Conservation (phyloP, 164 flowering plant species). For the Akebia trifoliata region DNA sequence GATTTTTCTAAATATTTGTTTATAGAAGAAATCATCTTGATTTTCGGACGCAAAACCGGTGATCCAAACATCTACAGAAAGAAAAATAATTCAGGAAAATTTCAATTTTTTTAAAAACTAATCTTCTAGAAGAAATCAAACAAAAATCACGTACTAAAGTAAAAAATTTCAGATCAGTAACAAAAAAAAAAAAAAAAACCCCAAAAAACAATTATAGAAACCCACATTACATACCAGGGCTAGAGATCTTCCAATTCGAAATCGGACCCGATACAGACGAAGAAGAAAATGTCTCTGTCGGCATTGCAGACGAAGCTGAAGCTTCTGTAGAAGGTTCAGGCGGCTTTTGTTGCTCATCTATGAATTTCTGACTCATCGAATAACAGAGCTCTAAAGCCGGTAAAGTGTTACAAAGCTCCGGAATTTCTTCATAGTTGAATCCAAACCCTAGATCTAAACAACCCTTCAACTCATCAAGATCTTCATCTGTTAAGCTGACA, state of each 20-base stretch:
- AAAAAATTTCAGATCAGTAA: too few relatives aligned
- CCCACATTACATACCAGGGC: slow-evolving; percentile 93
- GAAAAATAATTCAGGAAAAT: too few relatives aligned
- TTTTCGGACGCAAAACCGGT: too few relatives aligned
- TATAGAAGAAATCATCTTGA: too few relatives aligned
- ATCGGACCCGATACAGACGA: slow-evolving; percentile 30
- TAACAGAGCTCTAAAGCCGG: slow-evolving; percentile 93
- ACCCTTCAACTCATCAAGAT: slow-evolving; percentile 75
- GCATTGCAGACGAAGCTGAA: slow-evolving; percentile 5
- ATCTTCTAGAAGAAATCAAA: too few relatives aligned
- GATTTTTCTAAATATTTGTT: too few relatives aligned
- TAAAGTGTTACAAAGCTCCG: slow-evolving; percentile 37
- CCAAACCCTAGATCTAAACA: slow-evolving; percentile 89
- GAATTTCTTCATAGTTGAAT: slow-evolving; percentile 82
- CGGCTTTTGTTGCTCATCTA: slow-evolving; percentile 44
- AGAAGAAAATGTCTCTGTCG: slow-evolving; percentile 12
- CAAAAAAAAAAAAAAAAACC: too few relatives aligned
- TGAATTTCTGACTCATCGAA: slow-evolving; percentile 75
- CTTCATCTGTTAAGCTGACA: slow-evolving; percentile 72
- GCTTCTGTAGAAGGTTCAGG: slow-evolving; percentile 30
- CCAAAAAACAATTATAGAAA: too few relatives aligned
- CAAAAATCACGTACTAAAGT: too few relatives aligned
- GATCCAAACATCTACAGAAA: too few relatives aligned
- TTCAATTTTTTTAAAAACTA: too few relatives aligned
- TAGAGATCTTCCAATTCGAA: slow-evolving; percentile 84